Conservation (phyloP, 148 eudicot genomes). For the Fagopyrum homotropicum region DNA sequence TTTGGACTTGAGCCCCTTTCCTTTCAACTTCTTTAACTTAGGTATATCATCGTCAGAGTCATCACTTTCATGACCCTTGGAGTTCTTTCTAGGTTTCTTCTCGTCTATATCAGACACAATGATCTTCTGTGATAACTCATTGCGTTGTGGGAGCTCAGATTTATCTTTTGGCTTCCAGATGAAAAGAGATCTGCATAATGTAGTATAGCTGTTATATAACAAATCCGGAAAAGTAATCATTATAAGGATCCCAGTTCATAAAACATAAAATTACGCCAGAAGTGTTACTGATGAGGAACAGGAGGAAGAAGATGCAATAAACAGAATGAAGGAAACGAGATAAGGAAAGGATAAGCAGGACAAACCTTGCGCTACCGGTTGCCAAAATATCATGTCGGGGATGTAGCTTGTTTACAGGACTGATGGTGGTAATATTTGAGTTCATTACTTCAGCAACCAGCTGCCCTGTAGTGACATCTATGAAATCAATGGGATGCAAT, state of each 20-base stretch:
- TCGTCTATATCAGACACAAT: conserved; percentile 46
- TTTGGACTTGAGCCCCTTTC: not conserved
- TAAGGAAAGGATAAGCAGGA: not conserved
- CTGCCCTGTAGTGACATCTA: conserved; percentile 82
- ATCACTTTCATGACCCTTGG: conserved; percentile 47
- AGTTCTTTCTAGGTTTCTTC: conserved; percentile 32
- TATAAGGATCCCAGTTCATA: not conserved
- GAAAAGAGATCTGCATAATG: conserved; percentile 58
- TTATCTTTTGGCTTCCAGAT: conserved; percentile 82
- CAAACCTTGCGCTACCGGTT: conserved; percentile 87
- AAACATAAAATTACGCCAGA: not conserved
- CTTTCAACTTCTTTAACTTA: conserved; percentile 41
- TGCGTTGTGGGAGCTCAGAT: conserved; percentile 39
- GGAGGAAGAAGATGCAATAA: not conserved
- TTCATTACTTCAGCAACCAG: conserved; percentile 90
- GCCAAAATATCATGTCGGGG: conserved; percentile 87
- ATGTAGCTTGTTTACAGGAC: conserved; percentile 93
- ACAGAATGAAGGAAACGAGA: not conserved
- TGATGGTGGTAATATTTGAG: conserved; percentile 86
- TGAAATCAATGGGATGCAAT: conserved; percentile 90
- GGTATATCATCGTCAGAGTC: conserved; percentile 52
- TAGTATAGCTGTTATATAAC: not conserved
- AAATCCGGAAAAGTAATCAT: not conserved
- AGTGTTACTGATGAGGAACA: not conserved
- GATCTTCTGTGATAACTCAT: conserved; percentile 40